Evolutionary conservation across 345 rosid genomes (phyloP).

Genomic region (Carallia brachiata): DNA sequence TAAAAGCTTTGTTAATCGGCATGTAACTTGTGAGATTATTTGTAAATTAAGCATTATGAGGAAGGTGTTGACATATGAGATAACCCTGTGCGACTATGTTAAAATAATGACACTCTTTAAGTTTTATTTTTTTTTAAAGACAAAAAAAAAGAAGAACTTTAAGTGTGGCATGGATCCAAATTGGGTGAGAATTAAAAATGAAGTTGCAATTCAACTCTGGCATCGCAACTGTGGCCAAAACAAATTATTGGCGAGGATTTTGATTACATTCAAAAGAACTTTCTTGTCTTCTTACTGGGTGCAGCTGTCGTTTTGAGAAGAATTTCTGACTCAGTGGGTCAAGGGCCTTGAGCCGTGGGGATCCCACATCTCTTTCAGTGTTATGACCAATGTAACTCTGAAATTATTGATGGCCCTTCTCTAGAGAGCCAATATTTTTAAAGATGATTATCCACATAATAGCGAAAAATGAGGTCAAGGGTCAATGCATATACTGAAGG

Average conservation of each 20-base stretch:
- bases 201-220: no score
- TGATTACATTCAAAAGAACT: constrained; percentile 17
- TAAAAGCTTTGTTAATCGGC: no score
- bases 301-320: background rate
- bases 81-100: background rate
- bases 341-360: background rate
- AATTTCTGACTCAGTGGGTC: background rate
- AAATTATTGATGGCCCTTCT: background rate
- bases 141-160: background rate
- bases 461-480: background rate
- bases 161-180: background rate
- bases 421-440: background rate
- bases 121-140: background rate
- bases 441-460: no score
- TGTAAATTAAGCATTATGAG: background rate
- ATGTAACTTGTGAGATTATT: no score
- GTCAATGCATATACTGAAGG: background rate
- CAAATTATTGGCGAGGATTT: background rate
- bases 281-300: constrained; percentile 19
- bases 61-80: background rate
- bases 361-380: constrained; percentile 8
- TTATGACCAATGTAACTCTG: no score
- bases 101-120: no score
- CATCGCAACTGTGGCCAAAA: background rate
- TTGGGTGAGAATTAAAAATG: background rate